Conservation (phyloP, 805 yeast genomes). For the Metschnikowia orientalis region DNA sequence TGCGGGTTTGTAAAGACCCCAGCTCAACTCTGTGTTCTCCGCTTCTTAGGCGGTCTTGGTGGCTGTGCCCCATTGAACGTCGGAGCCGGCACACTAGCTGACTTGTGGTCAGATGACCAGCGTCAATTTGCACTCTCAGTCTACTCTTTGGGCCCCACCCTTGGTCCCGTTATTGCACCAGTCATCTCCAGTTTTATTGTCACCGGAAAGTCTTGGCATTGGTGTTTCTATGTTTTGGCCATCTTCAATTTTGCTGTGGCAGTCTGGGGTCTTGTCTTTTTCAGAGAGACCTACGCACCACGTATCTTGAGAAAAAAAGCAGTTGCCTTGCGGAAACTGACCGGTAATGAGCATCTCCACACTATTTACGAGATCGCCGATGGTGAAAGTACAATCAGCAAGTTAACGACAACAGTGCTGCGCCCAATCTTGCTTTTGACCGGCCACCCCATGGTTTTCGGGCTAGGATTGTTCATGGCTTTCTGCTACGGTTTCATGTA, state of each 20-base stretch:
- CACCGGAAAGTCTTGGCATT: slow-evolving; percentile 52
- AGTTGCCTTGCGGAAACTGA: slow-evolving; percentile 40
- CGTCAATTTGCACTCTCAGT: slow-evolving; percentile 55
- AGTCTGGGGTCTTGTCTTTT: slow-evolving; percentile 43
- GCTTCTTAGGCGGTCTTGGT: slow-evolving; percentile 63
- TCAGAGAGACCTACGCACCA: slow-evolving; percentile 59
- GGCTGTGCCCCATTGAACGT: slow-evolving; percentile 66
- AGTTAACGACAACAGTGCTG: slow-evolving; percentile 43
- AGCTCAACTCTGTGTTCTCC: slow-evolving; percentile 55
- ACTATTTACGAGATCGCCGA: slow-evolving; percentile 60
- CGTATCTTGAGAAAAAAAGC: slow-evolving; percentile 47
- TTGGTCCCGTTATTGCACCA: slow-evolving; percentile 69
- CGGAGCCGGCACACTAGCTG: slow-evolving; percentile 67
- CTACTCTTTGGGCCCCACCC: slow-evolving; percentile 57
- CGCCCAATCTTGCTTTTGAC: slow-evolving; percentile 52
- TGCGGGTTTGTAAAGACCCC: slow-evolving; percentile 58
- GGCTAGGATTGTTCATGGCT: slow-evolving; percentile 61
- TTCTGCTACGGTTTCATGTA: slow-evolving; percentile 65
- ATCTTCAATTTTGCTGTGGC: slow-evolving; percentile 53
- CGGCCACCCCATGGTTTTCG: slow-evolving; percentile 60
- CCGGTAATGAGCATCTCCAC: slow-evolving; percentile 54
- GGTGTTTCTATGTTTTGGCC: slow-evolving; percentile 60
- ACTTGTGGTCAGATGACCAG: slow-evolving; percentile 48
- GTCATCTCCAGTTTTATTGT: slow-evolving; percentile 56
- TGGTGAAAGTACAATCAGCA: slow-evolving; percentile 38